phyloP scores from a whole-genome alignment of 2,329 filamentous ascomycete genomes.

The Trichoderma pleuroti region DNA sequence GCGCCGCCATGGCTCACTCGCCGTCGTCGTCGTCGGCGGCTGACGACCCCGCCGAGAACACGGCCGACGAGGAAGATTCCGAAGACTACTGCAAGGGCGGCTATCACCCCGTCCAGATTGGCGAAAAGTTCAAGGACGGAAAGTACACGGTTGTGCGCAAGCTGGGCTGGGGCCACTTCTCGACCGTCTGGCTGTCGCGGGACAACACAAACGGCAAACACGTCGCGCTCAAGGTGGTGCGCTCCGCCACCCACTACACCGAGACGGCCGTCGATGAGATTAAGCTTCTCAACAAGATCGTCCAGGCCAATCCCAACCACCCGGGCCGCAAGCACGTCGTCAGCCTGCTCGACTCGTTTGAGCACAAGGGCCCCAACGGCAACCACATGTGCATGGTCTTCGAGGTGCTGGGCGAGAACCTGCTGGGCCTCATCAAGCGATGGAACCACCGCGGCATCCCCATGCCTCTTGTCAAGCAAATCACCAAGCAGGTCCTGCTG shows the following conservation, averaged over 20 bases:
- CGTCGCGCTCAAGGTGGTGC: conserved; percentile 95
- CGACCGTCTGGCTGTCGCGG: conserved; percentile 82
- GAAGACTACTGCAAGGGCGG: conserved; percentile 99
- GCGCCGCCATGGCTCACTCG: conserved; percentile 64
- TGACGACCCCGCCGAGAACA: conserved; percentile 84
- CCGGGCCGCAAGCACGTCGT: conserved; percentile 94
- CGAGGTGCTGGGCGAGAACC: conserved; percentile 92
- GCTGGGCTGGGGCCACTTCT: conserved; percentile 97
- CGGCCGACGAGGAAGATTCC: conserved; percentile 96
- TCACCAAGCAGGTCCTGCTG: conserved; percentile 94
- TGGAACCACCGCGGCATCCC: conserved; percentile 98
- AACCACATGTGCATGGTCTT: conserved; percentile 99
- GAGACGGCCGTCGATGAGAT: conserved; percentile 99
- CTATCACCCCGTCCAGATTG: conserved; percentile 91
- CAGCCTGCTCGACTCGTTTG: conserved; percentile 92
- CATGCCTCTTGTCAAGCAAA: conserved; percentile 95
- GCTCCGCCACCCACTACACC: conserved; percentile 96
- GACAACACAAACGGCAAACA: conserved; percentile 90
- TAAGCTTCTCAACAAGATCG: conserved; percentile 94
- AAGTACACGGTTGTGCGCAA: conserved; percentile 96
- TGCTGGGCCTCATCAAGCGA: conserved; percentile 91
- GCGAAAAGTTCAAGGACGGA: conserved; percentile 96
- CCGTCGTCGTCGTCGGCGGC: conserved; percentile 73
- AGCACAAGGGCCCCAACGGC: conserved; percentile 94
- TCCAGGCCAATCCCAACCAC: conserved; percentile 90